Evolutionary conservation across 2,329 filamentous ascomycete genomes (phyloP), one percentile per base, ranked within the genome.

Genomic region (Pseudogymnoascus sp.): DNA sequence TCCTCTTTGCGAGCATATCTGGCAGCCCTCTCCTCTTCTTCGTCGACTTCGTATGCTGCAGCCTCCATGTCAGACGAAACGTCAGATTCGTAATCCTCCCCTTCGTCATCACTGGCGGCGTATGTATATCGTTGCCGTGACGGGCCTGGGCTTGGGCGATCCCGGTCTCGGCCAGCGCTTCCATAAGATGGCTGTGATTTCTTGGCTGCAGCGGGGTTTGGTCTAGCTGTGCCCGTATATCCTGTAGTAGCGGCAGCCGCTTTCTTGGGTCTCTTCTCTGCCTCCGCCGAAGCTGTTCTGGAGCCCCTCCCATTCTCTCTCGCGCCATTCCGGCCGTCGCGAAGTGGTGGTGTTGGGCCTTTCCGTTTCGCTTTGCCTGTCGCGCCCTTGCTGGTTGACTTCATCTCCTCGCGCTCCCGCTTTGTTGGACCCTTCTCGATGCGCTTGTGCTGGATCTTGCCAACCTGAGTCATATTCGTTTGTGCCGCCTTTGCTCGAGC

Each of bases 41-140:
- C 77, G 64, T 91, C 87, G 60, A 92, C 83, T 67, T 92, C 88
- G 64, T 86, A 87, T 37, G 87, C 72, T 35, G 87, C 88, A 1
- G 87, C 89, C 72, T 92, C 88, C 87, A 92, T 92, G 68, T 90
- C 89, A 5, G 87, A 90, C 4, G 86, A 88, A 5, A 72, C 84
- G 61, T 88, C 87, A 0, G 84, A 86, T 2, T 78, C 81, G 65
- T 89, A 87, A 58, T 78, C 79, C 33, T 88, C 85, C 45, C 87
- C 85, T 7, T 88, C 85, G 15, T 85, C 79, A 18, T 81, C 77
- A 42, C 82, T 79, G 5, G 76, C 74, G 66, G 63, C 71, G 68
- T 65, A 69, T 70, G 73, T 58, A 69, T 75, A 72, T 68, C 76
- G 64, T 65, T 70, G 35, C 67, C 76, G 66, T 71, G 71, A 39